Evolutionary conservation across 805 yeast genomes (phyloP).

Genomic region (Jamesozyma lodderae): DNA sequence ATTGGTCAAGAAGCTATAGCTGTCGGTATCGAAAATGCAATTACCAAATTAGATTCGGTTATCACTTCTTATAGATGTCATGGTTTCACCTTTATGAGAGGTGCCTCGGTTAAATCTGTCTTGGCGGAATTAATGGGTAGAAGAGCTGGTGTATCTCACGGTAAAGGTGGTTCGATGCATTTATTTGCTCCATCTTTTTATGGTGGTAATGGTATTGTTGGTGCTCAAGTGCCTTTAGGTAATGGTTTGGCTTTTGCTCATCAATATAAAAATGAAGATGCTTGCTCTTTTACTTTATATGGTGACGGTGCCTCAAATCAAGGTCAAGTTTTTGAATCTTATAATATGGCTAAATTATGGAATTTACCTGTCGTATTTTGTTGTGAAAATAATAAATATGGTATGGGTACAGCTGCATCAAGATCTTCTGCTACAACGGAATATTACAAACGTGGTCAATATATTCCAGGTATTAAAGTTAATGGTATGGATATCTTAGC

Average conservation of each 20-base stretch:
- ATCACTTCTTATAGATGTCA: conserved; percentile 98
- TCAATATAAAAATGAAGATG: conserved; percentile 75
- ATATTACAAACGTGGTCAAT: conserved; percentile 98
- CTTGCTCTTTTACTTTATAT: conserved; percentile 80
- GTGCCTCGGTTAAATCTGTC: conserved; percentile 81
- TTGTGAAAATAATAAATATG: conserved; percentile 98
- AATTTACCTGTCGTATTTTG: conserved; percentile 89
- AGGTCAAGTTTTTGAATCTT: conserved; percentile 97
- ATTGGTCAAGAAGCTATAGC: conserved; percentile 99
- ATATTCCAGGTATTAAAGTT: conserved; percentile 95
- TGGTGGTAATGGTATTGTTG: conserved; percentile 99
- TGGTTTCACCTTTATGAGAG: conserved; percentile 96
- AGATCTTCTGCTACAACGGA: conserved; percentile 96
- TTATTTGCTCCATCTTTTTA: conserved; percentile 92
- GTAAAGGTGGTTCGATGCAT: conserved; percentile 99
- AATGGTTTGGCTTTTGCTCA: conserved; percentile 98
- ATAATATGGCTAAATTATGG: conserved; percentile 99
- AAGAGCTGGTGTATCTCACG: conserved; percentile 88
- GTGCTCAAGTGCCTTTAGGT: conserved; percentile 98
- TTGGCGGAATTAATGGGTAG: conserved; percentile 96
- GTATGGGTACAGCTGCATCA: conserved; percentile 98
- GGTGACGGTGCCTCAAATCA: conserved; percentile 99
- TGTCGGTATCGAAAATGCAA: conserved; percentile 95
- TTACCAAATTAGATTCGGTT: conserved; percentile 73
- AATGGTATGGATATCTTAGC: conserved; percentile 98